Evolutionary conservation across 208 protist genomes (phyloP), one percentile per base, ranked within the genome.

Genomic region (Zelonia costaricensis): DNA sequence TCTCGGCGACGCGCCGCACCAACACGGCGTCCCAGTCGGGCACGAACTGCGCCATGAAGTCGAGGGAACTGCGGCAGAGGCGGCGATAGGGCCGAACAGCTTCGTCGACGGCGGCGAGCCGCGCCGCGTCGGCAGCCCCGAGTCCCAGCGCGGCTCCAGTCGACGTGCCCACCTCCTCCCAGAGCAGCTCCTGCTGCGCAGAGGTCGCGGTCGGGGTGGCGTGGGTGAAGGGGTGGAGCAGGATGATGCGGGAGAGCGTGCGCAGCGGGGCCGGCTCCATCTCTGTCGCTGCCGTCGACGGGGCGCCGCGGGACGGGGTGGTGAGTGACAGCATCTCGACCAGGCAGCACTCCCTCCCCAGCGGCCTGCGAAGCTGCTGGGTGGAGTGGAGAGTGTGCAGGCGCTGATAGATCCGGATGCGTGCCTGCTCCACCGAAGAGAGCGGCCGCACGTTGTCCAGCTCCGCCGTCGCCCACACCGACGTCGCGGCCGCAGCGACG

Each of bases 271-370:
- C 60, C 25, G 81, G 62, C 31, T 91, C 84, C 6, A 86, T 51
- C 47, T 84, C 65, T 22, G 53, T 55, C 16, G 66, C 45, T 62
- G 40, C 25, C 20, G 22, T 80, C 53, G 40, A 57, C 31, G 27
- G 28, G 16, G 28, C n/a, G 31, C 35, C 25, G 16, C 12, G 23
- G 10, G 48, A 12, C 5, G 36, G 42, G 12, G 47, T 23, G 23
- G 57, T 51, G 23, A 72, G 18, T 23, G 64, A 40, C 18, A 77
- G 73, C 82, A 88, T 76, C 62, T 82, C 71, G 25, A 76, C 72
- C 33, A 93, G 69, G 51, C 82, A 59, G 52, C 78, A 91, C 31
- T 86, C 51, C n/a, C 77, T 75, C 2, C 87, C 87, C 9, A 93
- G 64, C 0, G 63, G 73, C 22, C 69, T 52, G 22, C 53, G 55